phyloP scores from a whole-genome alignment of 23 red algal genomes.

The Pyropia haitanensis region DNA sequence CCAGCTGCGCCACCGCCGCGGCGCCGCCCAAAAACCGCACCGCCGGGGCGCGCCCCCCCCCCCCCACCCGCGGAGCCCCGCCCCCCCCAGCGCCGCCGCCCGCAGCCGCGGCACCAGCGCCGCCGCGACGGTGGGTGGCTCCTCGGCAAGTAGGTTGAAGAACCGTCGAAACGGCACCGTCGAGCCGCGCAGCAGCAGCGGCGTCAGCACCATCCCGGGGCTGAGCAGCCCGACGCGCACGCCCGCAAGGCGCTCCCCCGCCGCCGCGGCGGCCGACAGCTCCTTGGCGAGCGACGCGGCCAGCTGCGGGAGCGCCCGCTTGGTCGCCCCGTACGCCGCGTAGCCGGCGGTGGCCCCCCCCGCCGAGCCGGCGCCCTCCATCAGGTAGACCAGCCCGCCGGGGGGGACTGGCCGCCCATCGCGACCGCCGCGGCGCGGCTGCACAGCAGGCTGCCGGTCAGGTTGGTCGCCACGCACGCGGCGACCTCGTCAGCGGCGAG shows the following conservation, averaged over 20 bases:
- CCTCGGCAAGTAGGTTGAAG: slow-evolving; percentile 81
- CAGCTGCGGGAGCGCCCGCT: slow-evolving; percentile 69
- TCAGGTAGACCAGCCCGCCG: too few species aligned
- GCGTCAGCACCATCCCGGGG: slow-evolving; percentile 86
- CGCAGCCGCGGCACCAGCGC: slow-evolving; percentile 55
- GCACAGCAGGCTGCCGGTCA: slow-evolving; percentile 48
- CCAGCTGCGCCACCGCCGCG: too few species aligned
- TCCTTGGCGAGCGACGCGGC: slow-evolving; percentile 39
- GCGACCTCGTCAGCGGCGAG: slow-evolving; percentile 17
- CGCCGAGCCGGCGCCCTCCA: too few species aligned
- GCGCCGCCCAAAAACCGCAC: too few species aligned
- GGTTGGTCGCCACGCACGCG: slow-evolving; percentile 41
- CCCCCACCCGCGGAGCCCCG: too few species aligned
- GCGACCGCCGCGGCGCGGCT: slow-evolving; percentile 30
- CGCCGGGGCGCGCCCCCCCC: too few species aligned
- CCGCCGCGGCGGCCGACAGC: neutral
- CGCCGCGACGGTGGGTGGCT: slow-evolving; percentile 64
- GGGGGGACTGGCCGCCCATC: neutral
- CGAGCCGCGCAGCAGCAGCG: slow-evolving; percentile 59
- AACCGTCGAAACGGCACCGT: slow-evolving; percentile 18
- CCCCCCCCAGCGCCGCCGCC: neutral
- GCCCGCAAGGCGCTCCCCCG: too few species aligned
- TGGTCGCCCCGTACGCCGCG: slow-evolving; percentile 6
- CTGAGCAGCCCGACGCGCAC: slow-evolving; percentile 37
- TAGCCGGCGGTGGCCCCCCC: too few species aligned